A percentile compares a stretch with the other conserved stretches of the same genome.
Conservation (phyloP, 768 basidiomycete species). For the Trametes cubensis region DNA sequence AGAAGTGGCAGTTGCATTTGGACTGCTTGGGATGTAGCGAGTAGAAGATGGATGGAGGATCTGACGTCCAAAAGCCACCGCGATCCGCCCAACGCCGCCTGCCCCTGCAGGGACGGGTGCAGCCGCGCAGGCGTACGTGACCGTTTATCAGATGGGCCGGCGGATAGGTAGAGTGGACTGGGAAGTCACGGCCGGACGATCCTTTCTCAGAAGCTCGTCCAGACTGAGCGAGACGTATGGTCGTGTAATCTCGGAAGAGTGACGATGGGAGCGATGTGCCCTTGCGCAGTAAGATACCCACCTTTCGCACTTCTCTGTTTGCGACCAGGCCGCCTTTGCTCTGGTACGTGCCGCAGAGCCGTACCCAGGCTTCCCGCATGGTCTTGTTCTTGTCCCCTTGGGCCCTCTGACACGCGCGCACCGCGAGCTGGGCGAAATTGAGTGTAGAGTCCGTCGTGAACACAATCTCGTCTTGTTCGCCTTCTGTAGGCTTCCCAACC, state of each 20-base stretch:
- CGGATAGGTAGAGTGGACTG: conserved; percentile 5
- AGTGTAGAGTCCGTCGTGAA: conserved; percentile 75
- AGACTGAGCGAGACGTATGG: conserved; percentile 12
- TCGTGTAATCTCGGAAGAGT: conserved; percentile 11
- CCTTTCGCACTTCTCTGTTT: conserved; percentile 63
- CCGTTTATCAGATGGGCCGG: conserved; percentile 13
- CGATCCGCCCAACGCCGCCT: conserved; percentile 2
- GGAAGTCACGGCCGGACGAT: conserved; percentile 6
- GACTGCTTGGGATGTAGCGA: conserved; percentile 11
- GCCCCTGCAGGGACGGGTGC: conserved; percentile 8
- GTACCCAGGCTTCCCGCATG: conserved; percentile 81
- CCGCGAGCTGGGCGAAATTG: conserved; percentile 90
- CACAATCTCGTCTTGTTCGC: conserved; percentile 58
- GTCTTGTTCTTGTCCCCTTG: conserved; percentile 78
- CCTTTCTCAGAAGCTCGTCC: conserved; percentile 16
- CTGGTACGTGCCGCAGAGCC: conserved; percentile 83
- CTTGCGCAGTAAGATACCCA: conserved; percentile 37
- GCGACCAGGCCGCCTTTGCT: conserved; percentile 66
- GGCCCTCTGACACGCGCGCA: conserved; percentile 85
- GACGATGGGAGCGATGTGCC: conserved; percentile 16
- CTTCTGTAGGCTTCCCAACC: conserved; percentile 45
- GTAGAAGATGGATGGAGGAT: conserved; percentile 4
- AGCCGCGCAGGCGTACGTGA: conserved; percentile 11
- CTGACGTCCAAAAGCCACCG: conserved; percentile 11
- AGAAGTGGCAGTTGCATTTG: conserved; percentile 12